Conservation (phyloP, 495 filamentous ascomycete species). For the Aspergillus baeticus region DNA sequence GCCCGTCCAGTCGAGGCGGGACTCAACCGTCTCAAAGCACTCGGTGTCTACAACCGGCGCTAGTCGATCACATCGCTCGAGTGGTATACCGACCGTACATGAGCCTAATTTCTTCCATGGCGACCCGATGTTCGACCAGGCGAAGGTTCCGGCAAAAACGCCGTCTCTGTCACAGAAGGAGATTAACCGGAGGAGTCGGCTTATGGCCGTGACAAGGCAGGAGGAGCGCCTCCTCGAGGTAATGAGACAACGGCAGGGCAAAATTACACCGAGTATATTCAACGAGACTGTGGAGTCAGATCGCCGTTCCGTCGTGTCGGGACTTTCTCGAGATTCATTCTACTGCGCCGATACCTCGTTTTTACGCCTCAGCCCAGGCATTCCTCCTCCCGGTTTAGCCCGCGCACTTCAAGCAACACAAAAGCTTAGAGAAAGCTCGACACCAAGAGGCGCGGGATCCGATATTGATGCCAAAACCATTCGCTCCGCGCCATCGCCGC, state of each 20-base stretch:
- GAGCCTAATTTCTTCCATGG: slow-evolving; percentile 30
- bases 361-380: slow-evolving; percentile 40
- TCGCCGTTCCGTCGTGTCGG: slow-evolving; percentile 32
- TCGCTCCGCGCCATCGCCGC: slow-evolving; percentile 31
- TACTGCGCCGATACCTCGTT: slow-evolving; percentile 43
- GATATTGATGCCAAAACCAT: slow-evolving; percentile 39
- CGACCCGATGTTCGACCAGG: slow-evolving; percentile 20
- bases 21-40: slow-evolving; percentile 26
- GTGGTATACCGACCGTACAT: slow-evolving; percentile 32
- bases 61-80: slow-evolving; percentile 35
- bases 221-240: slow-evolving; percentile 81
- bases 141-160: neutral
- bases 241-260: slow-evolving; percentile 73
- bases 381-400: slow-evolving; percentile 23
- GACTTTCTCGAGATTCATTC: slow-evolving; percentile 37
- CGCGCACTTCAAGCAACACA: slow-evolving; percentile 29
- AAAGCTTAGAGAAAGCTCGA: slow-evolving; percentile 27
- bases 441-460: slow-evolving; percentile 32
- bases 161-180: slow-evolving; percentile 24
- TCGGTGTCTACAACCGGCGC: slow-evolving; percentile 23
- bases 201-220: slow-evolving; percentile 85
- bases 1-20: slow-evolving; percentile 16
- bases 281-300: slow-evolving; percentile 43
- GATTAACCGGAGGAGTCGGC: slow-evolving; percentile 52
- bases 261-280: slow-evolving; percentile 71